A percentile compares a stretch with the other conserved stretches of the same genome.
These are phyloP conservation scores for Bathelium albidoporum DNA, from an alignment of 495 filamentous ascomycete species.

Conservation along the genomic window DNA sequence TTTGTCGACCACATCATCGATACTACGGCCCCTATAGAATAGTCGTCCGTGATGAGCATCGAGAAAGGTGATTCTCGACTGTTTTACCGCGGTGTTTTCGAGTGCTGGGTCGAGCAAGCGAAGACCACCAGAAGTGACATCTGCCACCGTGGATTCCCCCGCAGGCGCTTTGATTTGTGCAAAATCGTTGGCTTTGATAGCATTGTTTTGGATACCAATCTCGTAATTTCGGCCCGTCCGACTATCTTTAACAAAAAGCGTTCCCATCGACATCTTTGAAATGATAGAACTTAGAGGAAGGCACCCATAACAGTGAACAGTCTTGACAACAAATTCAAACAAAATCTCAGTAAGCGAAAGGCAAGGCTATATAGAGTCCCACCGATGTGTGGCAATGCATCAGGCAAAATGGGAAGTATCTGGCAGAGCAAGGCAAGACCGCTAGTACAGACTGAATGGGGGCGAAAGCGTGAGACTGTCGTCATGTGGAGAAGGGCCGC, in stretches of 20 bases:
- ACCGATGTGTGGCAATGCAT: neutral
- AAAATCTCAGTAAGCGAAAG: neutral
- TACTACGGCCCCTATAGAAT: neutral
- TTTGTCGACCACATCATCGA: neutral
- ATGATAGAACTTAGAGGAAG: neutral
- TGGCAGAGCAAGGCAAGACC: neutral
- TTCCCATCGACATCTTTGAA: neutral
- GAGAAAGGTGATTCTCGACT: neutral
- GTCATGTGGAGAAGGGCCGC: neutral
- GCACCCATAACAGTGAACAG: no score
- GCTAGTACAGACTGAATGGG: neutral
- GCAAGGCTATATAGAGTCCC: neutral
- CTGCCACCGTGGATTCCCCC: neutral
- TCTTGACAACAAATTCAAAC: no score
- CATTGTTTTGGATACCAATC: neutral
- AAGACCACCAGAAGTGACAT: neutral
- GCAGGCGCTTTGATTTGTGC: neutral
- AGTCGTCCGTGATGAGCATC: neutral
- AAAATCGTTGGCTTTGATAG: neutral
- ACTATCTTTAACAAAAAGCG: neutral
- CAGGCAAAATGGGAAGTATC: neutral
- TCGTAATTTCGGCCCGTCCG: neutral
- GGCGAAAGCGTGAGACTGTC: neutral
- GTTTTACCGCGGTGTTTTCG: neutral
- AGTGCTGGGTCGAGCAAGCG: neutral